Evolutionary conservation across 352 stramenopile species (phyloP).

Genomic region (Pythium folliculosum): DNA sequence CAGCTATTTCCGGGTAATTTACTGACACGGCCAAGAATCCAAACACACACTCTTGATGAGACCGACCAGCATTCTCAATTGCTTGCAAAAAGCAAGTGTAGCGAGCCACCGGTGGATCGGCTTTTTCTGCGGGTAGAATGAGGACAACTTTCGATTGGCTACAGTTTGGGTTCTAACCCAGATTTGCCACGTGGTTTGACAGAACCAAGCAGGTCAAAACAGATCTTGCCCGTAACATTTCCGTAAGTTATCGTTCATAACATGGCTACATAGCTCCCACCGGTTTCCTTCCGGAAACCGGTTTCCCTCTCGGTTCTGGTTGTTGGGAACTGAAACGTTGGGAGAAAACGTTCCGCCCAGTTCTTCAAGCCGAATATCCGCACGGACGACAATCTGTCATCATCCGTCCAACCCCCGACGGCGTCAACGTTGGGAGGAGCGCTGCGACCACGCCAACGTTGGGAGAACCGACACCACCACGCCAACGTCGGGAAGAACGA

Average conservation of each 20-base stretch:
- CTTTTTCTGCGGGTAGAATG: not conserved
- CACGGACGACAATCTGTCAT: too few species aligned
- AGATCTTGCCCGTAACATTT: not conserved
- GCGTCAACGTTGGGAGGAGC: too few species aligned
- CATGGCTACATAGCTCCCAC: not conserved
- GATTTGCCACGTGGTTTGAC: not conserved
- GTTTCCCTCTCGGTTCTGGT: not conserved
- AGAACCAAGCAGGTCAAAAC: not conserved
- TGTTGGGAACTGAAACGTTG: not conserved
- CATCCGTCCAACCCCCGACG: too few species aligned
- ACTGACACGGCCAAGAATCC: not conserved
- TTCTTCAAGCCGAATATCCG: too few species aligned
- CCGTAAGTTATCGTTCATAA: not conserved
- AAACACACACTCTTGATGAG: not conserved
- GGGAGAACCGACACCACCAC: too few species aligned
- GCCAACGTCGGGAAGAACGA: too few species aligned
- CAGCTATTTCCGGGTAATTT: conserved; percentile 7
- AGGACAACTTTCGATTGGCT: not conserved
- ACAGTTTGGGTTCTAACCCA: not conserved
- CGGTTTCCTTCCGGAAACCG: not conserved
- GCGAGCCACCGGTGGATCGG: too few species aligned
- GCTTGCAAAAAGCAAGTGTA: not conserved
- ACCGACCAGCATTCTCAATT: not conserved
- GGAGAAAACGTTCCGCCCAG: not conserved
- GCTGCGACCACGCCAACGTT: too few species aligned